These are phyloP conservation scores for Uncinocarpus reesii DNA, from an alignment of 2,329 filamentous ascomycete species.

Conservation along the genomic window DNA sequence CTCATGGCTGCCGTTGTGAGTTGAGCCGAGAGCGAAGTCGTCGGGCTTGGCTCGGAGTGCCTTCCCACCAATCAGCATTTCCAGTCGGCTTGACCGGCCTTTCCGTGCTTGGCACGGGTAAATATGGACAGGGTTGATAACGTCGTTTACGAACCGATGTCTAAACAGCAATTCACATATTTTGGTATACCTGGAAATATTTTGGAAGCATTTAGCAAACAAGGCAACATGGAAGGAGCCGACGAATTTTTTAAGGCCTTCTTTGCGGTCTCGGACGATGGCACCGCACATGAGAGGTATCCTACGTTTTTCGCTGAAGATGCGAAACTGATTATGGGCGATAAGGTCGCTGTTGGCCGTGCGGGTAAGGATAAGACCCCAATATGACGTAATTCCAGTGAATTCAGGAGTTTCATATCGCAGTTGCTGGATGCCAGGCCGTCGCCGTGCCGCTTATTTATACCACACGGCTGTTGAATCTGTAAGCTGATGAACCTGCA, in stretches of 20 bases:
- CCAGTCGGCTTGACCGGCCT: neutral
- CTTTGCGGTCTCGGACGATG: slow-evolving; percentile 25
- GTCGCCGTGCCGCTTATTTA: no score
- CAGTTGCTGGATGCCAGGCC: no score
- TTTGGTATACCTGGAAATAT: no score
- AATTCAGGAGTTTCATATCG: no score
- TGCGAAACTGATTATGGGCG: slow-evolving; percentile 45
- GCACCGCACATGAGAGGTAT: slow-evolving; percentile 42
- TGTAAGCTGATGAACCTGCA: neutral
- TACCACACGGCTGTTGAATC: neutral
- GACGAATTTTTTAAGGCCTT: slow-evolving; percentile 20
- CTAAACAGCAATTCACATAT: no score
- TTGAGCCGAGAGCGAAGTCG: no score
- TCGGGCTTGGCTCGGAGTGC: neutral
- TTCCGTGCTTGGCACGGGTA: neutral
- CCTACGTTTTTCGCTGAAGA: slow-evolving; percentile 39
- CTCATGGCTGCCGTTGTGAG: no score
- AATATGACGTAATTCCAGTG: neutral
- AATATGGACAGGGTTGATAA: no score
- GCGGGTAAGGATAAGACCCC: slow-evolving; percentile 31
- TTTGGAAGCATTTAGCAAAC: no score
- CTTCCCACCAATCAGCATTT: neutral
- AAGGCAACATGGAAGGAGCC: slow-evolving; percentile 1
- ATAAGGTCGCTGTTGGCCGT: slow-evolving; percentile 37
- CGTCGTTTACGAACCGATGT: no score